Base-by-base conservation (phyloP, 306 rosid genomes). In the Dalbergia cochinchinensis region DNA sequence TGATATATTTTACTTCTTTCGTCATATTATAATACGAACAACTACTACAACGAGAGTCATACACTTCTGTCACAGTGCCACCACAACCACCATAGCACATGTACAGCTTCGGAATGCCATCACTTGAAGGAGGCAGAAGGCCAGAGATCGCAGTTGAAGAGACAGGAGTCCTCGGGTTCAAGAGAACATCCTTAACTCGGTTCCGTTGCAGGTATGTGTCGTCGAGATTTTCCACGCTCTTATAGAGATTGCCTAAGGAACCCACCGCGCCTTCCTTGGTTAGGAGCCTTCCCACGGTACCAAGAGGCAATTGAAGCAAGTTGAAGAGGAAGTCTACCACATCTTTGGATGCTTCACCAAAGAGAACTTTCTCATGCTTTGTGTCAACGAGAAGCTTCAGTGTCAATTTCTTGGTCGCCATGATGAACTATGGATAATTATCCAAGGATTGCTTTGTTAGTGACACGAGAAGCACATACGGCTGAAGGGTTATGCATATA, bases 331-430 rank as follows among this genome's bases (percentile, higher is more conserved):
- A 86, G 48, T 86, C 91, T 10, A 66, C 13, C 0, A 89, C 86
- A 3, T 60, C 58, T 15, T 91, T 91, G 0, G 88, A 83, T 0
- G 91, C 87, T 78, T 91, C 92, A 0, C 86, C 97, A 5, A 73
- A 89, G 0, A 88, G 45, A 5, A 89, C 79, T 75, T 42, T 86
- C 0, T 85, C 6, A 0, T 58, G 9, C 10, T 74, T 85, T 4
- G 71, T 19, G 62, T 91, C 90, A 0, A 89, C 53, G 0, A 89
- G 76, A 54, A 89, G 87, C 20, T 87, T 91, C n/a, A 87, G 0
- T 6, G 62, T 74, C 50, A 85, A 8, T 35, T 71, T 50, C 10
- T 80, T 5, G 6, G 57, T 3, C 18, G 57, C n/a, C 57, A 50
- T 50, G 7, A 1, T 50, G 57, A 42, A 8, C 6, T 7, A 42